A percentile compares a stretch with the other conserved stretches of the same genome.
Evolutionary conservation across 75 land plant genomes (phyloP).

Genomic region (Selaginella moellendorffii): DNA sequence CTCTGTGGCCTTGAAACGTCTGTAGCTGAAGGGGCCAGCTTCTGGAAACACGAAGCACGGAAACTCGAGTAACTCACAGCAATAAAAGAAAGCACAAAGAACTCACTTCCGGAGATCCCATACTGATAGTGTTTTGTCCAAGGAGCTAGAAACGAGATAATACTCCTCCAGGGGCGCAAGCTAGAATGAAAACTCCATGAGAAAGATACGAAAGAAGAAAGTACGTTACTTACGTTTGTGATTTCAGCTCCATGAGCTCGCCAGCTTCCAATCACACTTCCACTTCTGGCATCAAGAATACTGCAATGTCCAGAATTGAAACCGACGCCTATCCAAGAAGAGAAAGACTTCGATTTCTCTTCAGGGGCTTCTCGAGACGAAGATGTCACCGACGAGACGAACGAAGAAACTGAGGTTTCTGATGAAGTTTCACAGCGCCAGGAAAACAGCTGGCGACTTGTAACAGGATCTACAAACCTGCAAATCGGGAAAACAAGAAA

Average conservation of each 20-base stretch:
- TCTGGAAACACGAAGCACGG: slow-evolving; percentile 28
- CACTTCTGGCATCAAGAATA: slow-evolving; percentile 57
- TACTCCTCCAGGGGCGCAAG: slow-evolving; percentile 64
- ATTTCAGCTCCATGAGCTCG: slow-evolving; percentile 67
- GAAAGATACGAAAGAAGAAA: not conserved
- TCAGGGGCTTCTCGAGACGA: slow-evolving; percentile 30
- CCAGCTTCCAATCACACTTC: slow-evolving; percentile 51
- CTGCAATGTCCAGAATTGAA: slow-evolving; percentile 62
- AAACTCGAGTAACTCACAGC: too few relatives aligned
- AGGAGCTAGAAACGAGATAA: slow-evolving; percentile 73
- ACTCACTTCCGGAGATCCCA: slow-evolving; percentile 94
- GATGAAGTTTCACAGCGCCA: slow-evolving; percentile 49
- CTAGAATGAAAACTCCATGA: slow-evolving; percentile 20
- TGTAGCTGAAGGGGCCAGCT: slow-evolving; percentile 25
- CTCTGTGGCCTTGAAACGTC: slow-evolving; percentile 56
- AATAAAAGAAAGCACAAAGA: too few relatives aligned
- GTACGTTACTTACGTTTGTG: slow-evolving; percentile 55
- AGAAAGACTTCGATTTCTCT: slow-evolving; percentile 16
- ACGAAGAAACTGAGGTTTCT: slow-evolving; percentile 42
- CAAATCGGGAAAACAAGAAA: not conserved
- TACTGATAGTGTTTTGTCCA: slow-evolving; percentile 53
- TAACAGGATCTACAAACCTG: slow-evolving; percentile 69
- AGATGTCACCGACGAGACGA: slow-evolving; percentile 66
- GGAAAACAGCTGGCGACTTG: slow-evolving; percentile 41
- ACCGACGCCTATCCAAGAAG: slow-evolving; percentile 74